Conservation (phyloP, 306 rosid species). For the Quercus aquifolioides region DNA sequence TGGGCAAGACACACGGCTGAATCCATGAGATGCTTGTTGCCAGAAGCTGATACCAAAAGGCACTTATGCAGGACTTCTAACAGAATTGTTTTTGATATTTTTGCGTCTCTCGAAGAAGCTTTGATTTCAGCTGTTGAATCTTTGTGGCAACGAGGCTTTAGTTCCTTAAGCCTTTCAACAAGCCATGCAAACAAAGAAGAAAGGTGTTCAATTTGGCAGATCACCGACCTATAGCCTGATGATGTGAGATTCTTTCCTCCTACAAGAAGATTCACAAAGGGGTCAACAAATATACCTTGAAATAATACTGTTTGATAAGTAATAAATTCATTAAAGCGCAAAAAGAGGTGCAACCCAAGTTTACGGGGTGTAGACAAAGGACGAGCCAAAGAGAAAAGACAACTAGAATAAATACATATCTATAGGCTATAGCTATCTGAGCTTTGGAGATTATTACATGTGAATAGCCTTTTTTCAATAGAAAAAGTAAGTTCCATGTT, state of each 20-base stretch:
- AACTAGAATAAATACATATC: too few relatives aligned
- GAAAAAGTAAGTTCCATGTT: too few relatives aligned
- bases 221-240: slow-evolving; percentile 29
- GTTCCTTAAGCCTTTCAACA: slow-evolving; percentile 39
- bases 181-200: slow-evolving; percentile 80
- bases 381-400: too few relatives aligned
- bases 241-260: slow-evolving; percentile 27
- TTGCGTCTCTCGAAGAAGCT: slow-evolving; percentile 30
- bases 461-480: too few relatives aligned
- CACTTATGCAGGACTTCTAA: slow-evolving; percentile 59
- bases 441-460: too few relatives aligned
- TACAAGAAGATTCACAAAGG: slow-evolving; percentile 18
- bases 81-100: slow-evolving; percentile 43
- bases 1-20: slow-evolving; percentile 55
- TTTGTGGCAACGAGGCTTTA: slow-evolving; percentile 18
- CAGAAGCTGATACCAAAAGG: slow-evolving; percentile 51
- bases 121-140: slow-evolving; percentile 6
- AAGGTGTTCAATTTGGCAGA: slow-evolving; percentile 39
- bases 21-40: slow-evolving; percentile 59
- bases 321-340: too few relatives aligned
- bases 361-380: too few relatives aligned
- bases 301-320: not conserved
- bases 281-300: slow-evolving; percentile 7
- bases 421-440: too few relatives aligned
- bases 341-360: too few relatives aligned